Percentiles rank a stretch among this genome's conserved stretches.
Conservation (phyloP, 257 asterid genomes). For the Capsicum chinense region DNA sequence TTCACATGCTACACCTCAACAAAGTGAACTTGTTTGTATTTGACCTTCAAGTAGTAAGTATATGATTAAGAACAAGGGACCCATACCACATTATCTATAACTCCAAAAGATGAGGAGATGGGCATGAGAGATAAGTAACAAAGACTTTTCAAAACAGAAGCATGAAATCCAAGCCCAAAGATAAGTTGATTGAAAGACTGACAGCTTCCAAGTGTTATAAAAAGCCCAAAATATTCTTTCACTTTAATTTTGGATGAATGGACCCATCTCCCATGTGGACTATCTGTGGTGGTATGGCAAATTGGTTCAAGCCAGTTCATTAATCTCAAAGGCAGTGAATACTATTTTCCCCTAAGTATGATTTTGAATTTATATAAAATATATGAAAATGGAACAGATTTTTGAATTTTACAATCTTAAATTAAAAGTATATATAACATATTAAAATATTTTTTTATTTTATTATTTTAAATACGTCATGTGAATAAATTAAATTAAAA, state of each 20-base stretch:
- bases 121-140: neutral
- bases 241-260: neutral
- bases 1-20: constrained; percentile 6
- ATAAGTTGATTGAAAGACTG: neutral
- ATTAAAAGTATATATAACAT: too few relatives aligned
- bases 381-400: too few relatives aligned
- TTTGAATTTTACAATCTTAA: too few relatives aligned
- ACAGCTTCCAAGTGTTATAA: neutral
- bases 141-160: neutral
- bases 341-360: too few relatives aligned
- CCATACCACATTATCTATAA: neutral
- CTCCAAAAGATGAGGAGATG: neutral
- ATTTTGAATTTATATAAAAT: too few relatives aligned
- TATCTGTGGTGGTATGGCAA: neutral
- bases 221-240: neutral
- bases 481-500: too few relatives aligned
- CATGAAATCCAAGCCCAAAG: neutral
- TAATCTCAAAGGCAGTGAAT: too few relatives aligned
- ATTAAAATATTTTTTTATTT: too few relatives aligned
- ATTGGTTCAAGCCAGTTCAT: neutral
- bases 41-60: neutral
- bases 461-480: too few relatives aligned
- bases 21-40: neutral
- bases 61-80: neutral
- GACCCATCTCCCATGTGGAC: neutral